Evolutionary conservation across 257 asterid species (phyloP), one percentile per base, ranked within the genome.

Genomic region (Solanum pimpinellifolium): DNA sequence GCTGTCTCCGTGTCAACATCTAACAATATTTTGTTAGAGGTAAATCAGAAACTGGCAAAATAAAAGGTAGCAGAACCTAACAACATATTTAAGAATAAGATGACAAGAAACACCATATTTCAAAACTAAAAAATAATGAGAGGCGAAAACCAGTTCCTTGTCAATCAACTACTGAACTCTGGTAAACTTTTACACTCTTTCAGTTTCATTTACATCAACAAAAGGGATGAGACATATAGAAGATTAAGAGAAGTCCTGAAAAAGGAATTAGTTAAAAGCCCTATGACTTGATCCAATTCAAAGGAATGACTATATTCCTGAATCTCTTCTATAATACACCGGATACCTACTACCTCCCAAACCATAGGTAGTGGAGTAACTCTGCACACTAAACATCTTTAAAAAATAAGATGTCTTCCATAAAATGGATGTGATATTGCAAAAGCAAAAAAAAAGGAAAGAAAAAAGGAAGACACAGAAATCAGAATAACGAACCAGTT

Each of bases 1-100:
- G 92, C 92, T 46, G 91, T 91, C 90, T 93, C 95, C 87, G 86
- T 42, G 90, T 96, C 98, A 27, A 35, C 90, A 46, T 87, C 98
- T 94, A 87, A 87, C 18, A 80, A 47, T 35, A 80, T 80, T 80
- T 80, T 80, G 41, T 47, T 80, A 25, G 16, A 16, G n/a, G 11
- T 86, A 75, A 90, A 85, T 82, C 14, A 70, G 9, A 33, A 16
- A 74, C 76, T 25, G 86, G 73, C 18, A 81, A 60, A 83, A 59
- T 35, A 59, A 78, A 56, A 44, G 29, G 7, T 83, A 80, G 88
- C 7, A 44, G 6, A 25, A 18, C 42, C 70, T 44, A 86, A 80
- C 25, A 82, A 72, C 86, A 59, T 59, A 73, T 77, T 73, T 46
- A 78, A 44, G 84, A 69, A 44, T 66, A 46, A 81, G 35, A 9